Conservation (phyloP, 306 rosid genomes). For the Alnus glutinosa region DNA sequence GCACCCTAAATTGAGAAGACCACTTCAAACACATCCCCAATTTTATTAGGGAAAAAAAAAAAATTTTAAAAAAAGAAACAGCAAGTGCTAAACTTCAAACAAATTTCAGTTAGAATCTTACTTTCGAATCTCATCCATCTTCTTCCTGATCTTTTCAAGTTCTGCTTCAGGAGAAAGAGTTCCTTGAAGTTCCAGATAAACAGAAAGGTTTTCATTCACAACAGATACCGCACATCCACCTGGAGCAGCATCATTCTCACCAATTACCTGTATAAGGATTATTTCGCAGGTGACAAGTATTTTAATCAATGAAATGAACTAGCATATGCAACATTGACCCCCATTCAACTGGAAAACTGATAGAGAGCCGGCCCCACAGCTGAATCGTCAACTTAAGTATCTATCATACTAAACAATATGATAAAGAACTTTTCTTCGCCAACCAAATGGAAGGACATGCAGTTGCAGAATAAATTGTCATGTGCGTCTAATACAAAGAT, state of each 20-base stretch:
- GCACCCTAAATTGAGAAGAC: too few relatives aligned
- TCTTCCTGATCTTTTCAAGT: constrained; percentile 45
- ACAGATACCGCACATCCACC: constrained; percentile 48
- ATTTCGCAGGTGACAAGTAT: background rate
- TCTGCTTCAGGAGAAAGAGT: constrained; percentile 48
- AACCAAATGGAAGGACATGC: background rate
- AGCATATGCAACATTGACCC: background rate
- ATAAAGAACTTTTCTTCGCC: background rate
- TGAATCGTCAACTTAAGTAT: background rate
- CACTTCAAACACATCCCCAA: too few relatives aligned
- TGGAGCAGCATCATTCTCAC: constrained; percentile 42
- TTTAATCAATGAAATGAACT: background rate
- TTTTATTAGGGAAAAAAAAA: background rate
- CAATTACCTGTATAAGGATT: constrained; percentile 34
- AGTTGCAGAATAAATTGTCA: background rate
- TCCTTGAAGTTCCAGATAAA: constrained; percentile 47
- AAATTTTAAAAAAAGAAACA: background rate
- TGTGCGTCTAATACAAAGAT: background rate
- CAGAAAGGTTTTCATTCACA: constrained; percentile 42
- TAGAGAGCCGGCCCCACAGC: background rate
- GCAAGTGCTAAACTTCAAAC: background rate
- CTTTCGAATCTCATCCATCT: constrained; percentile 48
- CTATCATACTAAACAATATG: background rate
- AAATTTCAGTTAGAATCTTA: constrained; percentile 21
- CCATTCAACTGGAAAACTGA: background rate